A percentile compares a stretch with the other conserved stretches of the same genome.
Conservation (phyloP, 257 asterid genomes). For the Agastache rugosa region DNA sequence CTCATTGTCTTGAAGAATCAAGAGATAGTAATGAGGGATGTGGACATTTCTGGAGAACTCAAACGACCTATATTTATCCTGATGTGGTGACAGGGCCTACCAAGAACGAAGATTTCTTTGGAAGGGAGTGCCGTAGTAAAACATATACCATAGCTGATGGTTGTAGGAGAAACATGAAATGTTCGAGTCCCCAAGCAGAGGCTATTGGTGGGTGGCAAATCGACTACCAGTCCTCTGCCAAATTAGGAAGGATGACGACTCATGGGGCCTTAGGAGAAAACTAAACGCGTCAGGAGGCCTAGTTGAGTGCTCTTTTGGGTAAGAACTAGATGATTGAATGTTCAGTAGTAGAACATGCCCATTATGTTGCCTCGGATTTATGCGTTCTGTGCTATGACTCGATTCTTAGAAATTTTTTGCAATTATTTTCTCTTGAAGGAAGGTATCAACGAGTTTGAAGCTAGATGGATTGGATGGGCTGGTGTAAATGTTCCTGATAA, state of each 20-base stretch:
- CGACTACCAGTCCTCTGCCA: slow-evolving; percentile 91
- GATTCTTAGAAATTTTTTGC: slow-evolving; percentile 7
- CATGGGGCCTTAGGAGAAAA: slow-evolving; percentile 83
- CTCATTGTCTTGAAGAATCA: slow-evolving; percentile 51
- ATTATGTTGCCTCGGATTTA: slow-evolving; percentile 5
- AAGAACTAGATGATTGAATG: slow-evolving; percentile 36
- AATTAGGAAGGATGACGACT: slow-evolving; percentile 70
- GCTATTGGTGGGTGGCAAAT: slow-evolving; percentile 85
- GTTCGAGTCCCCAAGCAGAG: slow-evolving; percentile 58
- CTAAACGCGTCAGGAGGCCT: slow-evolving; percentile 90
- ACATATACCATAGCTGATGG: slow-evolving; percentile 39
- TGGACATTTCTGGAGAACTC: slow-evolving; percentile 43
- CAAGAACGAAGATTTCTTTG: slow-evolving; percentile 51
- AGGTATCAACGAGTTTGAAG: slow-evolving; percentile 90
- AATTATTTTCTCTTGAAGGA: slow-evolving; percentile 38
- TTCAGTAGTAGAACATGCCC: not conserved
- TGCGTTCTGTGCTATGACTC: not conserved
- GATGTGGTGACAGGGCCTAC: slow-evolving; percentile 53
- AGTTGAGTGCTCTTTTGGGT: slow-evolving; percentile 88
- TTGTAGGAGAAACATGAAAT: slow-evolving; percentile 54
- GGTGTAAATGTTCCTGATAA: slow-evolving; percentile 95
- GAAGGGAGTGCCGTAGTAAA: slow-evolving; percentile 49
- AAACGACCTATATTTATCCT: slow-evolving; percentile 44
- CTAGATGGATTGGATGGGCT: slow-evolving; percentile 98
- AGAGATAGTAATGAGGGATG: slow-evolving; percentile 52